phyloP scores from a whole-genome alignment of 495 filamentous ascomycete genomes.

The Lasiosphaeria miniovina region DNA sequence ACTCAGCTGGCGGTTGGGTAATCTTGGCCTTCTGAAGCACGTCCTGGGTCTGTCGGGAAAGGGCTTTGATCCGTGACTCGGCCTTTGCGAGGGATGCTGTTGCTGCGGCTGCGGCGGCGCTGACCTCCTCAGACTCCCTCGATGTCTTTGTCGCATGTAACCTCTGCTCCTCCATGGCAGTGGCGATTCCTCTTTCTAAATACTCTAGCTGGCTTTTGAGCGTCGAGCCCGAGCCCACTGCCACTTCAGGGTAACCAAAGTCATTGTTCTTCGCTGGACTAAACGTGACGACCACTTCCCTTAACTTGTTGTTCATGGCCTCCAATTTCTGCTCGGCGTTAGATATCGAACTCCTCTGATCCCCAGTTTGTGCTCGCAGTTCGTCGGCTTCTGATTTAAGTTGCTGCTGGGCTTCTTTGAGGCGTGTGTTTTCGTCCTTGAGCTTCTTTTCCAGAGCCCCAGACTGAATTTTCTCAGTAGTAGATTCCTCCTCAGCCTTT shows the following conservation, averaged over 20 bases:
- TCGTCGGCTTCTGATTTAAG: slow-evolving; percentile 33
- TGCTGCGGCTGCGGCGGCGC: slow-evolving; percentile 15
- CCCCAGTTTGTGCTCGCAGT: slow-evolving; percentile 26
- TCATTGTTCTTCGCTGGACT: slow-evolving; percentile 46
- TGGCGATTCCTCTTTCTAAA: slow-evolving; percentile 34
- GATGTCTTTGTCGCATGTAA: slow-evolving; percentile 8
- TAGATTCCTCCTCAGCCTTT: slow-evolving; percentile 30
- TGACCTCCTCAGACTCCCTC: slow-evolving; percentile 12
- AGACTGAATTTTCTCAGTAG: slow-evolving; percentile 29
- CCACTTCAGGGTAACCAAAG: slow-evolving; percentile 34
- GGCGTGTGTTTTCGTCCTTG: slow-evolving; percentile 15
- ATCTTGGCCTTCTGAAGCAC: slow-evolving; percentile 28
- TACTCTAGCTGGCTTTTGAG: slow-evolving; percentile 41
- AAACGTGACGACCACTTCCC: slow-evolving; percentile 62
- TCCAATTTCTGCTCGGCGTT: slow-evolving; percentile 68
- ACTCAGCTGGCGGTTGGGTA: slow-evolving; percentile 24
- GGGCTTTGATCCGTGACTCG: slow-evolving; percentile 28
- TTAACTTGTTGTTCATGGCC: slow-evolving; percentile 65
- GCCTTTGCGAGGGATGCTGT: slow-evolving; percentile 22
- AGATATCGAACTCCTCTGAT: slow-evolving; percentile 33
- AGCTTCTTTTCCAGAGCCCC: slow-evolving; percentile 15
- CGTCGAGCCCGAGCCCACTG: slow-evolving; percentile 42
- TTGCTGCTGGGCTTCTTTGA: slow-evolving; percentile 30
- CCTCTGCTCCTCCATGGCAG: slow-evolving; percentile 30
- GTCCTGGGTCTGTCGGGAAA: slow-evolving; percentile 33